phyloP scores from a whole-genome alignment of 2,329 filamentous ascomycete genomes.

The Sclerotinia subarctica region DNA sequence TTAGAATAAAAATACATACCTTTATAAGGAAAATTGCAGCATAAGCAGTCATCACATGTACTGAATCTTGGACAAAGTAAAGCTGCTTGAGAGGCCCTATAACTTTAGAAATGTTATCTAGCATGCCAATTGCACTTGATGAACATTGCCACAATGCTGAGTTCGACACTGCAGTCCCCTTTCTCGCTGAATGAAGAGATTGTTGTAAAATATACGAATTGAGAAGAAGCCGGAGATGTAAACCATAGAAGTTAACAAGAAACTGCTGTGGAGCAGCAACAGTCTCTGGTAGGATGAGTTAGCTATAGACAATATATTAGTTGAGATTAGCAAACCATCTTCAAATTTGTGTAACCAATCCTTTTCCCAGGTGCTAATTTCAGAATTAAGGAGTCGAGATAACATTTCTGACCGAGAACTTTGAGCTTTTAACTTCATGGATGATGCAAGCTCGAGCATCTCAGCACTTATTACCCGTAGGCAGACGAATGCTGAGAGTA shows the following conservation, averaged over 20 bases:
- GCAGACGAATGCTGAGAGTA: slow-evolving; percentile 41
- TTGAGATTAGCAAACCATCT: slow-evolving; percentile 21
- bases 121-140: slow-evolving; percentile 56
- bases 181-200: slow-evolving; percentile 32
- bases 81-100: slow-evolving; percentile 36
- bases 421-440: background rate
- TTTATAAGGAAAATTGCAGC: slow-evolving; percentile 43
- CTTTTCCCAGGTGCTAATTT: slow-evolving; percentile 26
- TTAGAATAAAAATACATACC: slow-evolving; percentile 22
- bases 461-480: slow-evolving; percentile 42
- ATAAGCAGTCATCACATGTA: slow-evolving; percentile 45
- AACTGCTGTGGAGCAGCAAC: slow-evolving; percentile 39
- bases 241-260: slow-evolving; percentile 42
- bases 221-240: slow-evolving; percentile 41
- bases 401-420: slow-evolving; percentile 18
- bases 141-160: slow-evolving; percentile 39
- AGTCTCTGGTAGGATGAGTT: background rate
- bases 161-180: slow-evolving; percentile 34
- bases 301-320: background rate
- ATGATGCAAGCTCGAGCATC: slow-evolving; percentile 32
- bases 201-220: slow-evolving; percentile 41
- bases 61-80: slow-evolving; percentile 43
- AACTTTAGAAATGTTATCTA: slow-evolving; percentile 49
- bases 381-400: slow-evolving; percentile 25
- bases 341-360: slow-evolving; percentile 26